Conservation (phyloP, 192 early-diverging fungal genomes). For the Podila verticillata region DNA sequence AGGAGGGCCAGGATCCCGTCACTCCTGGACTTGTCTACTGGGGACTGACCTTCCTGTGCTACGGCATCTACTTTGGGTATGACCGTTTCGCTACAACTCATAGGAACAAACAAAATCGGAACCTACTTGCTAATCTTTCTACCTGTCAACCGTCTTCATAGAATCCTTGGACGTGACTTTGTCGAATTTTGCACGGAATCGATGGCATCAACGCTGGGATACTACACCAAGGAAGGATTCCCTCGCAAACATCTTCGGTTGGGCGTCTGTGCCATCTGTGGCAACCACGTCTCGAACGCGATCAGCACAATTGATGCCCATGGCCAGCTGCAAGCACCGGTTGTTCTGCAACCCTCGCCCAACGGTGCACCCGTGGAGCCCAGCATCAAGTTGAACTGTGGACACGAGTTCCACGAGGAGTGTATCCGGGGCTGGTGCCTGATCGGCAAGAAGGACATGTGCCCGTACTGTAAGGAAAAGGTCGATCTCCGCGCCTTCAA, state of each 20-base stretch:
- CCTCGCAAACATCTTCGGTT: conserved; percentile 63
- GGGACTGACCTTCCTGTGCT: conserved; percentile 61
- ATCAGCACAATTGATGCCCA: conserved; percentile 49
- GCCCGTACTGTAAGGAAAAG: conserved; percentile 74
- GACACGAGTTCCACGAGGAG: conserved; percentile 69
- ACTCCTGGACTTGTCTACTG: conserved; percentile 31
- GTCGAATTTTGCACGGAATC: conserved; percentile 71
- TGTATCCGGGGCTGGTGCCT: conserved; percentile 74
- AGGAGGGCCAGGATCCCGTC: conserved; percentile 44
- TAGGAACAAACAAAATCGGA: neutral
- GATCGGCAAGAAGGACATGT: conserved; percentile 72
- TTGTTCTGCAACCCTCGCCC: conserved; percentile 34
- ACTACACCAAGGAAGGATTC: conserved; percentile 69
- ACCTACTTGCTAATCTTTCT: too few species aligned
- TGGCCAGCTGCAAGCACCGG: conserved; percentile 41
- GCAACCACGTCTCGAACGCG: conserved; percentile 54
- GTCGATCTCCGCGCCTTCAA: conserved; percentile 70
- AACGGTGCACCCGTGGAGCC: conserved; percentile 42
- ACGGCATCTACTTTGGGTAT: conserved; percentile 75
- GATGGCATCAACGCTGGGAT: conserved; percentile 70
- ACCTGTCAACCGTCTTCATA: conserved; percentile 11
- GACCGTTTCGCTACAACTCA: neutral
- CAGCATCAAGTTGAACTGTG: conserved; percentile 55
- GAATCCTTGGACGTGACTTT: conserved; percentile 68
- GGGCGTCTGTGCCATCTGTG: conserved; percentile 68